Percentiles rank a stretch among this genome's conserved stretches.
Conservation (phyloP, 1,139 yeast species). For the Zygoascus sp. region DNA sequence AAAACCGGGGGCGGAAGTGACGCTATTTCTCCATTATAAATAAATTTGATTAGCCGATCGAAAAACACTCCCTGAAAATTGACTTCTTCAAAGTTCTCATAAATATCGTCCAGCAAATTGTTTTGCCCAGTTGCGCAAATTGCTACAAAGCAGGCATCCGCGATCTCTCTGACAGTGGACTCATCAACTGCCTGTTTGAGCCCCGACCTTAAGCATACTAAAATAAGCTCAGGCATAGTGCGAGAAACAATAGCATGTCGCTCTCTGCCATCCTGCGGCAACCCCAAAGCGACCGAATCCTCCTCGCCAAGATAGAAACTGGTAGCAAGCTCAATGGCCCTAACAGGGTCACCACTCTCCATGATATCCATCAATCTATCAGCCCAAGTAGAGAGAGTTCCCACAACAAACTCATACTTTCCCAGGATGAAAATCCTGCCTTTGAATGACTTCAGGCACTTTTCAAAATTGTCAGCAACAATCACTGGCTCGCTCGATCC, state of each 20-base stretch:
- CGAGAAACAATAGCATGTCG: constrained; percentile 50
- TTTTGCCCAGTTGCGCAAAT: constrained; percentile 39
- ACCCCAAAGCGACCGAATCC: constrained; percentile 44
- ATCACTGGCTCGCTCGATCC: constrained; percentile 24
- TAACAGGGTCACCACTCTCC: constrained; percentile 45
- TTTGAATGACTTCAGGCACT: constrained; percentile 41
- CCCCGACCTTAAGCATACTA: constrained; percentile 46
- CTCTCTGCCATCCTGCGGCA: constrained; percentile 45
- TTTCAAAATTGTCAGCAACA: constrained; percentile 35
- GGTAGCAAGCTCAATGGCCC: constrained; percentile 54
- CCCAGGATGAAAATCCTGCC: constrained; percentile 50
- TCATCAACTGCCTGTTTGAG: constrained; percentile 13
- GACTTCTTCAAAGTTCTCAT: constrained; percentile 42
- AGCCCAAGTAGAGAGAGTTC: constrained; percentile 69
- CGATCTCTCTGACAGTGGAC: constrained; percentile 26
- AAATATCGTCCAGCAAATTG: constrained; percentile 49
- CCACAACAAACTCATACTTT: constrained; percentile 47
- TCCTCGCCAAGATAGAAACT: constrained; percentile 50
- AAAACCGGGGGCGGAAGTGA: constrained; percentile 59
- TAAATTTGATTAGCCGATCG: constrained; percentile 45
- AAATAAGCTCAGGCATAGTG: constrained; percentile 54
- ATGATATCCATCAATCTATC: constrained; percentile 52
- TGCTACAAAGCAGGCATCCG: constrained; percentile 41
- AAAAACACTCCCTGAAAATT: constrained; percentile 42
- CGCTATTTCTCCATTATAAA: constrained; percentile 45